These are phyloP conservation scores for Botrytis hyacinthi DNA, from an alignment of 2,329 filamentous ascomycete species.

Conservation along the genomic window DNA sequence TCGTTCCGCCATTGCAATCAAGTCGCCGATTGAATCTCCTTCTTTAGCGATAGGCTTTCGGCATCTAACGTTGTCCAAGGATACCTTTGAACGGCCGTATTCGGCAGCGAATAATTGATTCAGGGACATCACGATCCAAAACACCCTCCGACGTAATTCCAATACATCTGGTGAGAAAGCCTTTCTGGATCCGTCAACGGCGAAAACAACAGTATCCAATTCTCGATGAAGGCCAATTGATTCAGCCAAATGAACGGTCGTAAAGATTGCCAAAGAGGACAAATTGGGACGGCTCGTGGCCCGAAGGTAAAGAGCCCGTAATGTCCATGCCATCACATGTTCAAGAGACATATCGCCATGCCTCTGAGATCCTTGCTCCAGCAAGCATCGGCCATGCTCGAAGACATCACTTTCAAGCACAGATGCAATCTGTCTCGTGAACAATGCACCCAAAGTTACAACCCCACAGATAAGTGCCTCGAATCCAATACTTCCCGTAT, in stretches of 20 bases:
- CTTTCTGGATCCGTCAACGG: constrained; percentile 17
- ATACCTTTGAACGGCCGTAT: constrained; percentile 30
- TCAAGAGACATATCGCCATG: constrained; percentile 21
- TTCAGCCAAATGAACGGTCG: constrained; percentile 35
- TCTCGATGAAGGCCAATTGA: constrained; percentile 35
- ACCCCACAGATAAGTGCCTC: constrained; percentile 40
- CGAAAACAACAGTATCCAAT: constrained; percentile 25
- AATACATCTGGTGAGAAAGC: constrained; percentile 20
- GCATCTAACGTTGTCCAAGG: constrained; percentile 26
- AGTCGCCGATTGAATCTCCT: constrained; percentile 25
- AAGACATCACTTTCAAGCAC: constrained; percentile 34
- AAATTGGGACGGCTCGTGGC: constrained; percentile 32
- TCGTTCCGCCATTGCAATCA: constrained; percentile 25
- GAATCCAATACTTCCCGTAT: constrained; percentile 36
- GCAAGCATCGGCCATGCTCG: constrained; percentile 29
- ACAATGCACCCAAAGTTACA: constrained; percentile 39
- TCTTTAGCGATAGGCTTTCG: constrained; percentile 14
- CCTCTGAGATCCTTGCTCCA: constrained; percentile 29
- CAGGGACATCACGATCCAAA: constrained; percentile 29
- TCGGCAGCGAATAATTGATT: constrained; percentile 29
- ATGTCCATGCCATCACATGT: constrained; percentile 32
- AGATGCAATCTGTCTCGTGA: constrained; percentile 30
- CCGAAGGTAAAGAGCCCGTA: constrained; percentile 35
- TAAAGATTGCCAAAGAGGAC: constrained; percentile 34
- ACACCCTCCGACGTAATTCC: constrained; percentile 27